Conservation (phyloP, 495 filamentous ascomycete genomes). For the Darksidea phi region DNA sequence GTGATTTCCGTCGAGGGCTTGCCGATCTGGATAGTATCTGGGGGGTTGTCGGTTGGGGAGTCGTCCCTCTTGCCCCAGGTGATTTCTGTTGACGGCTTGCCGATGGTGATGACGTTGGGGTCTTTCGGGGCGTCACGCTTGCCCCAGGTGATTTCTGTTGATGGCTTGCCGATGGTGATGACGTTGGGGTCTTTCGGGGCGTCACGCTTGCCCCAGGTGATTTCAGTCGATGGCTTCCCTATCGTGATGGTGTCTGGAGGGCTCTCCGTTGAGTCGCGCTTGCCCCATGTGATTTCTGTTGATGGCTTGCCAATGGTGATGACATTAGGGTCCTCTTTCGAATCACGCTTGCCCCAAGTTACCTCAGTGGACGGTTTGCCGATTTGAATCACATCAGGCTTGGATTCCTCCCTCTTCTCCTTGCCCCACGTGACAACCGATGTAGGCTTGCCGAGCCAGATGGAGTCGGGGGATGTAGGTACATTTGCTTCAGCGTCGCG, state of each 20-base stretch:
- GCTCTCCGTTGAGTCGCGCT: conserved; percentile 4
- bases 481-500: too few species aligned
- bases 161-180: conserved; percentile 16
- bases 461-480: too few species aligned
- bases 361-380: conserved; percentile 13
- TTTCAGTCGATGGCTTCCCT: conserved; percentile 15
- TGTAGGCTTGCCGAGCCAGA: neutral
- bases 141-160: conserved; percentile 13
- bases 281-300: conserved; percentile 21
- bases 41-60: neutral
- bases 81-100: conserved; percentile 6
- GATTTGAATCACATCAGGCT: conserved; percentile 5
- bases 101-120: neutral
- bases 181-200: neutral
- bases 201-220: conserved; percentile 28
- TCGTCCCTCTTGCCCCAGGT: conserved; percentile 17
- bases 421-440: conserved; percentile 24
- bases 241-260: conserved; percentile 15
- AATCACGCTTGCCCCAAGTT: conserved; percentile 21
- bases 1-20: conserved; percentile 2
- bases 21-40: neutral
- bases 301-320: conserved; percentile 15
- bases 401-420: neutral
- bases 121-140: neutral
- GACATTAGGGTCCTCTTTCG: neutral